Percentiles rank a stretch among this genome's conserved stretches.
Evolutionary conservation across 2,329 filamentous ascomycete genomes (phyloP).

Genomic region (Achaetomium macrosporum): DNA sequence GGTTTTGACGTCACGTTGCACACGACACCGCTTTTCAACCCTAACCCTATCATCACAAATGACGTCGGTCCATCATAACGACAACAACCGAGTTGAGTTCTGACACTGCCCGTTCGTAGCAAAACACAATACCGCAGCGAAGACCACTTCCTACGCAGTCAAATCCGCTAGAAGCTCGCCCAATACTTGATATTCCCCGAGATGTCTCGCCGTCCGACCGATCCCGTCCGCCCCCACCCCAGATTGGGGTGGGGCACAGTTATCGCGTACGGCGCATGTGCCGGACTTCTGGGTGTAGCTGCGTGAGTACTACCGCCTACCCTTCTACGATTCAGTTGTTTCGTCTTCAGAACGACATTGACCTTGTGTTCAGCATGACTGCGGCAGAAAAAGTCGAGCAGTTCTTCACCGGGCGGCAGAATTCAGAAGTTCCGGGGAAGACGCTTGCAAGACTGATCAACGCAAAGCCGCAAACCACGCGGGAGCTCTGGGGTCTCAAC

Average conservation of each 20-base stretch:
- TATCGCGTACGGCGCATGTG: constrained; percentile 15
- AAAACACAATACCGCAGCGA: background rate
- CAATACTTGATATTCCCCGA: background rate
- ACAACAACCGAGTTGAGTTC: no score
- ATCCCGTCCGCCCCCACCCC: constrained; percentile 9
- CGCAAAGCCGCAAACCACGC: background rate
- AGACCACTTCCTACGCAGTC: background rate
- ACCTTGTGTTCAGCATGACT: constrained; percentile 17
- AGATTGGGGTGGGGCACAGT: constrained; percentile 15
- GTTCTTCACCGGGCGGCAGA: constrained; percentile 17
- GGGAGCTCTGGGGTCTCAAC: constrained; percentile 18
- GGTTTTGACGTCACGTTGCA: no score
- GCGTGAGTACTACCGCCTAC: constrained; percentile 9
- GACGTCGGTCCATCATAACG: no score
- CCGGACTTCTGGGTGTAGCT: constrained; percentile 20
- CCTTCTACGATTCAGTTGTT: background rate
- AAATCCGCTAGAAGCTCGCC: background rate
- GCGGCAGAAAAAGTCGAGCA: constrained; percentile 20
- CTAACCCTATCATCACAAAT: no score
- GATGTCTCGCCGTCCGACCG: constrained; percentile 14
- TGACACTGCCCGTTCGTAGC: no score
- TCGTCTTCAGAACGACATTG: background rate
- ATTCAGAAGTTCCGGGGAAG: constrained; percentile 19
- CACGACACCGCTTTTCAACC: no score
- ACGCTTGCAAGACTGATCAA: constrained; percentile 18